Conservation (phyloP, 129 eudicot genomes). For the Tagetes patula region DNA sequence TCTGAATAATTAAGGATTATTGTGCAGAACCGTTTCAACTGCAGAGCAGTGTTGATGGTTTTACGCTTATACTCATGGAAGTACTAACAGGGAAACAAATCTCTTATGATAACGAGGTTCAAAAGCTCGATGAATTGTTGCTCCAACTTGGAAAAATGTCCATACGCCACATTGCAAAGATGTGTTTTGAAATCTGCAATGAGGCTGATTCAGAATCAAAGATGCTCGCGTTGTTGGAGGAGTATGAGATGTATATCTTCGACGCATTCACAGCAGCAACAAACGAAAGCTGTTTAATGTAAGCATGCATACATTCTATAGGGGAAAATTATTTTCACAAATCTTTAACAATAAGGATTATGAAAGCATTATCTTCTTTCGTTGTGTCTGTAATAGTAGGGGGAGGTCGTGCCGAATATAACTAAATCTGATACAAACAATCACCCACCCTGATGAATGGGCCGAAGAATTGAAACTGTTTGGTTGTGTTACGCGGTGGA, state of each 20-base stretch:
- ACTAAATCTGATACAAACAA: too few species aligned
- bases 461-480: neutral
- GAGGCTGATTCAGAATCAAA: conserved; percentile 15
- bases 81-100: conserved; percentile 19
- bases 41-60: conserved; percentile 12
- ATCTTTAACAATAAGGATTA: neutral
- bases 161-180: neutral
- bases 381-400: conserved; percentile 4
- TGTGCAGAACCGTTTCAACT: conserved; percentile 8
- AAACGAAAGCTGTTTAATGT: conserved; percentile 3
- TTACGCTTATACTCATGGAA: conserved; percentile 8
- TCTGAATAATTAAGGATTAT: neutral
- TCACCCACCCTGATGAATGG: neutral
- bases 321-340: neutral
- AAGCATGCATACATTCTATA: conserved; percentile 6
- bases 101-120: neutral
- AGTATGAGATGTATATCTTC: neutral
- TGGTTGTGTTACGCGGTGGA: neutral
- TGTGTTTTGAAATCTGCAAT: conserved; percentile 24
- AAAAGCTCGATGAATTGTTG: neutral
- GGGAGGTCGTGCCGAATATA: conserved; percentile 14
- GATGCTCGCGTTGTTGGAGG: conserved; percentile 14
- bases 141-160: conserved; percentile 6
- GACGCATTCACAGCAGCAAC: conserved; percentile 14
- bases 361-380: neutral